phyloP scores from a whole-genome alignment of 176 grass and related monocot genomes.

The Eleusine indica region DNA sequence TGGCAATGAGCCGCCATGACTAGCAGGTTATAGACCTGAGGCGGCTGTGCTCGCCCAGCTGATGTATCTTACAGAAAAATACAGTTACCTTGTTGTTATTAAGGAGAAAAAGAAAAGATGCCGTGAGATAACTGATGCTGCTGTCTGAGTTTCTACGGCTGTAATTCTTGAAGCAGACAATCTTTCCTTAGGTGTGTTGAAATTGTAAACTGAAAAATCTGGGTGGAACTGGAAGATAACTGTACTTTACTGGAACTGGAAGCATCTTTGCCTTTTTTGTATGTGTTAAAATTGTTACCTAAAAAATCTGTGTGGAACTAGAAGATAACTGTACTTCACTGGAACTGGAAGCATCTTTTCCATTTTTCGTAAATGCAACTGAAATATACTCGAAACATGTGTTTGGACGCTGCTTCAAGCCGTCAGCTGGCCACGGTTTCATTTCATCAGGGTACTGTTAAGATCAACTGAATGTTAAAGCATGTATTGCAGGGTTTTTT shows the following conservation, averaged over 20 bases:
- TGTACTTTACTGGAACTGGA: neutral
- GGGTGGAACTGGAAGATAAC: neutral
- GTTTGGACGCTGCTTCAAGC: neutral
- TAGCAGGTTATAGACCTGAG: conserved; percentile 16
- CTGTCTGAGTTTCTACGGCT: neutral
- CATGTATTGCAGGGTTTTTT: neutral
- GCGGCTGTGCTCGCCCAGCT: conserved; percentile 20
- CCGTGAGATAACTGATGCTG: neutral
- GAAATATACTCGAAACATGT: neutral
- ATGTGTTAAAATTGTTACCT: neutral
- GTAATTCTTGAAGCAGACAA: conserved; percentile 23
- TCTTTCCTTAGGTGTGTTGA: conserved; percentile 23
- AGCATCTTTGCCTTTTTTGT: neutral
- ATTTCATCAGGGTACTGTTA: neutral
- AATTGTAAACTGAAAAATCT: neutral
- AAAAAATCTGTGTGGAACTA: neutral
- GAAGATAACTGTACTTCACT: neutral
- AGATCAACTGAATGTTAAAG: neutral
- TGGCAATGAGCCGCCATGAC: conserved; percentile 61
- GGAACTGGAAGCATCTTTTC: neutral
- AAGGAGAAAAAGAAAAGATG: neutral
- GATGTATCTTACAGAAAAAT: conserved; percentile 37
- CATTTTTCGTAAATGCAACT: neutral
- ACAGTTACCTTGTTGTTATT: conserved; percentile 7
- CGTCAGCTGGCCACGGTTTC: neutral